Conservation (phyloP, 169 alveolate species). For the Plasmodium yoelii region DNA sequence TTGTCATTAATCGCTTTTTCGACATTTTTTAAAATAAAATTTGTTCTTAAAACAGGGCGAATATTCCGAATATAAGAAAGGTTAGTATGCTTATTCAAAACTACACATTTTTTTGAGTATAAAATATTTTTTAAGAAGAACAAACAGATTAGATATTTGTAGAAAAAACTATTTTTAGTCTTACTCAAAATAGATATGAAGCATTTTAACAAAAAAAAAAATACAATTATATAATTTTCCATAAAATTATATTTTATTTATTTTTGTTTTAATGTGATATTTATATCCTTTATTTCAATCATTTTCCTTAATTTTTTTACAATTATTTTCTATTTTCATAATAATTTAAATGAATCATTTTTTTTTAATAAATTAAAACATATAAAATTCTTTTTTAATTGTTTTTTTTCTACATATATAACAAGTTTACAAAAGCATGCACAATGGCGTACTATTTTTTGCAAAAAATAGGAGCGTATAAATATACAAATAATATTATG, state of each 20-base stretch:
- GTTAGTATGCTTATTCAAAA: conserved; percentile 8
- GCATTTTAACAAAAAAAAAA: conserved; percentile 48
- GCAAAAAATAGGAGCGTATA: too few species aligned
- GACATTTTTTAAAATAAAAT: conserved; percentile 1
- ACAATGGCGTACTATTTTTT: too few species aligned
- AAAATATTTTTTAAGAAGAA: conserved; percentile 39
- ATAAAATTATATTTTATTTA: conserved; percentile 36
- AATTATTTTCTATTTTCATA: too few species aligned
- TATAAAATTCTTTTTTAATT: too few species aligned
- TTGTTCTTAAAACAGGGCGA: background rate
- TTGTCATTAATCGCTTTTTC: background rate
- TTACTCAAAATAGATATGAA: conserved; percentile 29
- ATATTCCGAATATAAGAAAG: conserved; percentile 17
- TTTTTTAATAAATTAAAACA: too few species aligned
- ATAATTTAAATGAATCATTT: too few species aligned
- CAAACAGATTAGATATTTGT: conserved; percentile 24
- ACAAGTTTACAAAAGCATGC: too few species aligned
- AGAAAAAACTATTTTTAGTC: background rate
- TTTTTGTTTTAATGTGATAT: background rate
- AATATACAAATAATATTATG: too few species aligned
- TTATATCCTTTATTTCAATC: background rate
- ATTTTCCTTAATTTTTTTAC: background rate
- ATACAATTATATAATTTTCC: conserved; percentile 56
- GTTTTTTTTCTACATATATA: too few species aligned
- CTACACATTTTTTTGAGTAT: conserved; percentile 31